Evolutionary conservation across 2,329 filamentous ascomycete genomes (phyloP).

Genomic region (Zarea fungicola): DNA sequence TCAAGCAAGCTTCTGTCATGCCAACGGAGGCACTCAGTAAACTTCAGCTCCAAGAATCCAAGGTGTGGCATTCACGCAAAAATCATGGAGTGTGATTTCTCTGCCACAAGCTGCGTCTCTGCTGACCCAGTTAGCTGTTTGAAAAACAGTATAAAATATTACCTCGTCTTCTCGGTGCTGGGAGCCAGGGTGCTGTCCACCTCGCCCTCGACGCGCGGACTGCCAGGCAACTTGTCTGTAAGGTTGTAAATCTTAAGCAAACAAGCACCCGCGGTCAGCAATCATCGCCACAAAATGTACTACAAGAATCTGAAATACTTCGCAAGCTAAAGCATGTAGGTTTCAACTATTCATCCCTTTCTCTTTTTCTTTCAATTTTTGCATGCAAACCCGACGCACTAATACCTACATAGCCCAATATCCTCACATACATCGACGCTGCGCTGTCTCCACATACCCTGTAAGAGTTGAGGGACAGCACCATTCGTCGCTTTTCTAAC

Average conservation of each 20-base stretch:
- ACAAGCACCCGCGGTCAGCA: slow-evolving; percentile 21
- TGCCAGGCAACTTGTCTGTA: slow-evolving; percentile 62
- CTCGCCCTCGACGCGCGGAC: slow-evolving; percentile 42
- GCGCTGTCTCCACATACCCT: slow-evolving; percentile 43
- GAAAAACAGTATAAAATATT: slow-evolving; percentile 29
- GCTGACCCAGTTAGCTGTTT: slow-evolving; percentile 25
- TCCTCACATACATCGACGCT: slow-evolving; percentile 47
- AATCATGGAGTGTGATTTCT: neutral
- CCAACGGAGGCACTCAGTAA: slow-evolving; percentile 22
- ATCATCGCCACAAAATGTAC: slow-evolving; percentile 31
- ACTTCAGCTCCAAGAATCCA: slow-evolving; percentile 28
- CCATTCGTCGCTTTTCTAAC: slow-evolving; percentile 1
- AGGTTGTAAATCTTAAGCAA: slow-evolving; percentile 50
- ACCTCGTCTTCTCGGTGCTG: slow-evolving; percentile 31
- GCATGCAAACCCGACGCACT: too few relatives aligned
- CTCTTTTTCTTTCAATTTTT: neutral
- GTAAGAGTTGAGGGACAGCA: slow-evolving; percentile 26
- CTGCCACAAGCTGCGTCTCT: neutral
- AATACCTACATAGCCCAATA: slow-evolving; percentile 42
- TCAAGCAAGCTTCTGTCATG: slow-evolving; percentile 25
- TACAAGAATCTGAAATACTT: slow-evolving; percentile 49
- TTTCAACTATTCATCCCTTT: slow-evolving; percentile 2
- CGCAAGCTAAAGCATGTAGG: slow-evolving; percentile 50
- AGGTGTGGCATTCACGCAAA: slow-evolving; percentile 19
- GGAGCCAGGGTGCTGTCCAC: slow-evolving; percentile 32